Conservation (phyloP, 2,329 filamentous ascomycete species). For the Sclerotinia borealis region DNA sequence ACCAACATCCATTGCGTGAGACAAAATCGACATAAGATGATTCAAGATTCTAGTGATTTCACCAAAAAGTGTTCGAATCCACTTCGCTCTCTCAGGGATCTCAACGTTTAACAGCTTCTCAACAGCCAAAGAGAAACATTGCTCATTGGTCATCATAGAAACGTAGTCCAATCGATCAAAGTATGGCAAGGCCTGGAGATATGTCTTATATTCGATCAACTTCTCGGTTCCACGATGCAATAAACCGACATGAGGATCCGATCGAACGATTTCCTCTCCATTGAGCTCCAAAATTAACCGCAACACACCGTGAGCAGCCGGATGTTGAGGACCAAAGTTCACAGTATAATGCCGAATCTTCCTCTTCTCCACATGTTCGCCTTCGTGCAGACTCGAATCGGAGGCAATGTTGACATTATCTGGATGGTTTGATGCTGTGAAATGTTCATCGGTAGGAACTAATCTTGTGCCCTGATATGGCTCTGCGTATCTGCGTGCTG, state of each 20-base stretch:
- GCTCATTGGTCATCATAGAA: conserved; percentile 99
- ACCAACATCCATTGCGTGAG: conserved; percentile 98
- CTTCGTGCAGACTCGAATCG: conserved; percentile 37
- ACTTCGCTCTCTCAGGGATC: conserved; percentile 92
- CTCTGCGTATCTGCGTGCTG: conserved; percentile 57
- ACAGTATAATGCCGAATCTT: conserved; percentile 99
- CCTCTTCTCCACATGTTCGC: conserved; percentile 49
- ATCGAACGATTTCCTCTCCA: conserved; percentile 94
- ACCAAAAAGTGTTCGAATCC: conserved; percentile 90
- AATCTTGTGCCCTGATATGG: conserved; percentile 44
- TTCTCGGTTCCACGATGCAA: conserved; percentile 98
- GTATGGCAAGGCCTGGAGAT: conserved; percentile 95
- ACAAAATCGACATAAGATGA: conserved; percentile 95
- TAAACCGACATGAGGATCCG: conserved; percentile 93
- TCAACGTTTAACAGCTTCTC: conserved; percentile 98
- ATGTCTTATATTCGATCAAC: conserved; percentile 99
- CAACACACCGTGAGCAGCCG: conserved; percentile 95
- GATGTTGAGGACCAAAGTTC: conserved; percentile 98
- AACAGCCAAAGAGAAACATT: conserved; percentile 90
- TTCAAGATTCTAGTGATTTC: conserved; percentile 93
- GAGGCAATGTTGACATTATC: conserved; percentile 25
- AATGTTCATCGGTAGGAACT: conserved; percentile 58
- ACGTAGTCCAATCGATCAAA: conserved; percentile 99
- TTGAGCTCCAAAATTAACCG: conserved; percentile 95
- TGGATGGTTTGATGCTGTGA: conserved; percentile 47